Base-by-base conservation (phyloP, 1,284 basidiomycete species). In the Pholiota adiposa region DNA sequence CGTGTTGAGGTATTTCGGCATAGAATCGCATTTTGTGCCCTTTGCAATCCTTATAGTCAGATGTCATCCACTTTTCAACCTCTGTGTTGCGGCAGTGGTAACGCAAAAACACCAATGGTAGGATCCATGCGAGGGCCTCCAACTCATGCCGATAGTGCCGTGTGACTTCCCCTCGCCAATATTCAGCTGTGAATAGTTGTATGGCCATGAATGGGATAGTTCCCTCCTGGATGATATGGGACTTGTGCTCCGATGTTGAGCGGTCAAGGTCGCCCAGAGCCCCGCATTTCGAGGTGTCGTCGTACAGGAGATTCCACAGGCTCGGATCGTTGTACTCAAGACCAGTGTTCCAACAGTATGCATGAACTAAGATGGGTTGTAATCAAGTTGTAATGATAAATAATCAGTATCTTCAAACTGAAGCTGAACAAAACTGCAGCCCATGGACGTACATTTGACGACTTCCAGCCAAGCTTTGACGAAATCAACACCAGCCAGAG, bases 201-300 rank as follows among this genome's bases (percentile, higher is more conserved):
- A 71, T 19, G 0, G 69, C 69, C 69, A 76, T 74, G 62, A 74
- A 77, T 0, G 73, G 72, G 3, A 73, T 54, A 4, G 70, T 73
- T 5, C 74, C 73, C 0, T n/a, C n/a, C n/a, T n/a, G n/a, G n/a
- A n/a, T n/a, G n/a, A n/a, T n/a, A n/a, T 23, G 23, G 56, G 51
- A 29, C 48, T 25, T 16, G 40, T 51, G 16, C 5, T 53, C 52
- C 1, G 62, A 18, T 33, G 56, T 43, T 2, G 70, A 67, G 29
- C 73, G 61, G 60, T 77, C 74, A 43, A 67, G 75, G 46, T 77
- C 72, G 9, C 67, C 71, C 9, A 78, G 52, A 16, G 75, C 65
- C 1, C 73, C 73, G 2, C 55, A 51, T 16, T 51, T 27, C 1
- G 19, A n/a, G 0, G 38, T 40, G 1, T 33, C 18, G 46, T 69